A percentile compares a stretch with the other conserved stretches of the same genome.
phyloP scores from a whole-genome alignment of 257 asterid genomes.

The Mitragyna speciosa region DNA sequence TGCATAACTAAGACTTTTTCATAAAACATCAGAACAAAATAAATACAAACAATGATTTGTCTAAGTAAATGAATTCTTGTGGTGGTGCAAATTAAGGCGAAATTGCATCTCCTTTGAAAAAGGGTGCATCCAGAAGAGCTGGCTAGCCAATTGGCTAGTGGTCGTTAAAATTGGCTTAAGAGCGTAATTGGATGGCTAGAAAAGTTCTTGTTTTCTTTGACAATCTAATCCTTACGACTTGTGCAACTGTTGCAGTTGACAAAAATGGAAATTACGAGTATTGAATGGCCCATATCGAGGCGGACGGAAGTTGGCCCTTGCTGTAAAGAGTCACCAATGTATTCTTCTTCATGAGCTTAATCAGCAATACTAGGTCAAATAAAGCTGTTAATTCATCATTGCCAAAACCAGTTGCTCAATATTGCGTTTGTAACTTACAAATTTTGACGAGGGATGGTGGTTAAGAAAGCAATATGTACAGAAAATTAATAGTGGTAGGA shows the following conservation, averaged over 20 bases:
- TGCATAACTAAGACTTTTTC: too few species aligned
- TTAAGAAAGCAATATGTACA: neutral
- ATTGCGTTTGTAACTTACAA: conserved; percentile 14
- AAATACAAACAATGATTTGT: too few species aligned
- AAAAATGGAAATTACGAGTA: neutral
- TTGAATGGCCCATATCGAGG: neutral
- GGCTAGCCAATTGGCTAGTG: neutral
- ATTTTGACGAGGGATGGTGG: neutral
- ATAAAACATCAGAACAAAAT: neutral
- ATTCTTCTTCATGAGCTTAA: too few species aligned
- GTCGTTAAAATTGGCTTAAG: neutral
- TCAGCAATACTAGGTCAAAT: neutral
- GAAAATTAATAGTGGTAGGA: too few species aligned
- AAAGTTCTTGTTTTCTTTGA: too few species aligned
- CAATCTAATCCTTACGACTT: too few species aligned
- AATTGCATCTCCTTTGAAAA: too few species aligned
- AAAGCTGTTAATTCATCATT: conserved; percentile 13
- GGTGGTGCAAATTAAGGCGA: neutral
- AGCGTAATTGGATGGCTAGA: neutral
- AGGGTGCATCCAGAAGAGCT: neutral
- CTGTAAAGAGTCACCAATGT: too few species aligned
- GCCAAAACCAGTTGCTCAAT: neutral
- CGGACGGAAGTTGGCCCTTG: neutral
- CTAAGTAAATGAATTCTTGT: too few species aligned
- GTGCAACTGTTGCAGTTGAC: neutral